These are phyloP conservation scores for Leucosporidium yakuticum DNA, from an alignment of 768 basidiomycete genomes.

Conservation along the genomic window DNA sequence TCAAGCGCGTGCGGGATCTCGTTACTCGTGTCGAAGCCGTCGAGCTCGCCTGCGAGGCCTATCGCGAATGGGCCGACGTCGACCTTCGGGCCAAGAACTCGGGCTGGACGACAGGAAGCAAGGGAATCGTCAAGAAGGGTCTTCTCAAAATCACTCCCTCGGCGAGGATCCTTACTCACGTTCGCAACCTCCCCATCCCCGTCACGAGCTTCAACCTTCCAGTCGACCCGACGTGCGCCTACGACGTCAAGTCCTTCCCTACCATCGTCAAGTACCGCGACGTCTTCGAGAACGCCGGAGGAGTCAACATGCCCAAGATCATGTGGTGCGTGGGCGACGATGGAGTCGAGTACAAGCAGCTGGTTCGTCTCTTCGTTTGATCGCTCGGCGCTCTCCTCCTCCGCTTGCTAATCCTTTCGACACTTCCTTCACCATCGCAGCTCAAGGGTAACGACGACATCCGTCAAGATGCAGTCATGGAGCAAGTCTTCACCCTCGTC, in stretches of 20 bases:
- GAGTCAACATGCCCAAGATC: constrained; percentile 77
- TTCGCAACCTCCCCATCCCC: constrained; percentile 64
- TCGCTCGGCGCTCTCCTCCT: background rate
- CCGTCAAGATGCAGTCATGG: constrained; percentile 97
- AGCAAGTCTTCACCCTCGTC: constrained; percentile 88
- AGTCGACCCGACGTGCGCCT: constrained; percentile 63
- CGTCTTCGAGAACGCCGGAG: constrained; percentile 63
- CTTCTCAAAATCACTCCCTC: background rate
- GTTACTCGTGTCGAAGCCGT: constrained; percentile 17
- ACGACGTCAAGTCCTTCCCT: constrained; percentile 54
- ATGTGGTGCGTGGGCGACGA: constrained; percentile 61
- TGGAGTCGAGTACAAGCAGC: constrained; percentile 63
- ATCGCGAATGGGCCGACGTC: constrained; percentile 35
- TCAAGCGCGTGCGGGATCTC: constrained; percentile 2
- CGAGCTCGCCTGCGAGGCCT: constrained; percentile 31
- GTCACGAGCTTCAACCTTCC: constrained; percentile 68
- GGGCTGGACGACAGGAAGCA: background rate
- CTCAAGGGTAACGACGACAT: constrained; percentile 94
- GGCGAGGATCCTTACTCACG: constrained; percentile 48
- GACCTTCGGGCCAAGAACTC: background rate
- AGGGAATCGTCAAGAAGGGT: constrained; percentile 3
- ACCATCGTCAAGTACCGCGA: constrained; percentile 61
- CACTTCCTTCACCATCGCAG: constrained; percentile 46
- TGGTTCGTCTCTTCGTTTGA: constrained; percentile 54
- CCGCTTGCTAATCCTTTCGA: background rate